Percentiles rank a stretch among this genome's conserved stretches.
Evolutionary conservation across 129 eudicot genomes (phyloP).

Genomic region (Logfia minima): DNA sequence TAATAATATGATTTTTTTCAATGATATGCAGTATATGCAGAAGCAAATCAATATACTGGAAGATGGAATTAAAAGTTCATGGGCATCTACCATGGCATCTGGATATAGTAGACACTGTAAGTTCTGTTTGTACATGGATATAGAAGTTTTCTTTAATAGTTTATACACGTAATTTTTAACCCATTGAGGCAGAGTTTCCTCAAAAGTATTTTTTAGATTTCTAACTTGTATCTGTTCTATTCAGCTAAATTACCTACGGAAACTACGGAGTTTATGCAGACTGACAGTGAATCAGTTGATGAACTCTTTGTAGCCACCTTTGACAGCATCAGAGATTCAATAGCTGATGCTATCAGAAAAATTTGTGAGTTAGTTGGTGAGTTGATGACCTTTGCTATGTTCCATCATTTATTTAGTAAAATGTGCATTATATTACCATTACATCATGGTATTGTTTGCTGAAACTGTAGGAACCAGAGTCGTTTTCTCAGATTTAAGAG

Average conservation of each 20-base stretch:
- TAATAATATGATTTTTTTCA: conserved; percentile 17
- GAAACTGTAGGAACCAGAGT: conserved; percentile 64
- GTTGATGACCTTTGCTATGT: conserved; percentile 24
- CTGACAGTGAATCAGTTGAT: conserved; percentile 66
- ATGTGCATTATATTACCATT: neutral
- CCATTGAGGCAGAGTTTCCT: neutral
- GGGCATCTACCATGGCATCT: conserved; percentile 49
- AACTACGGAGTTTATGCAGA: conserved; percentile 33
- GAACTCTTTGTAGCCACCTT: conserved; percentile 93
- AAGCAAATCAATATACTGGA: conserved; percentile 67
- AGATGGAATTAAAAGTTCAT: conserved; percentile 86
- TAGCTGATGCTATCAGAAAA: conserved; percentile 62
- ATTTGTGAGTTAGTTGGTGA: conserved; percentile 71
- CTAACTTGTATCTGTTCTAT: conserved; percentile 31
- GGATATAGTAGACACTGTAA: conserved; percentile 44
- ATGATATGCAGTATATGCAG: conserved; percentile 74
- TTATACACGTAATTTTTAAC: neutral
- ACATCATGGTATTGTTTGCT: conserved; percentile 3
- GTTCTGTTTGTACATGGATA: conserved; percentile 37
- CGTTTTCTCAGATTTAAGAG: conserved; percentile 90
- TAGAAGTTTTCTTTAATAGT: neutral
- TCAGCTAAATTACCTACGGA: conserved; percentile 49
- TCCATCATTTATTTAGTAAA: neutral
- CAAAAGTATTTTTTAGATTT: conserved; percentile 8
- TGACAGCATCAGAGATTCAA: conserved; percentile 70